Percentiles rank a stretch among this genome's conserved stretches.
Evolutionary conservation across 2,329 filamentous ascomycete genomes (phyloP).

Genomic region (Hypocreales sp.): DNA sequence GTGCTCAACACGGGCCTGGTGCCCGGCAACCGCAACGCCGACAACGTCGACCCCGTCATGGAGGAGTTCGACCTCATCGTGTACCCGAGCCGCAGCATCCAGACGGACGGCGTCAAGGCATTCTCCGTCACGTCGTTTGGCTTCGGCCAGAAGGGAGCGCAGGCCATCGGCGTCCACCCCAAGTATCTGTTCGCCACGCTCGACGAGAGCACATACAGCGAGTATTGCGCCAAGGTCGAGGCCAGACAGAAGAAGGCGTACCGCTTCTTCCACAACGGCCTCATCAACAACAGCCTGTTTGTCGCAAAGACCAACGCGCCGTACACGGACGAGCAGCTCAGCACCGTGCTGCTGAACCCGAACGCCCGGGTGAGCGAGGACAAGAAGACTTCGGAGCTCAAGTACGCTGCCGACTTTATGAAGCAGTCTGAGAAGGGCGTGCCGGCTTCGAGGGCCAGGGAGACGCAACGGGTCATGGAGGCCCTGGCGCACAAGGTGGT

Average conservation of each 20-base stretch:
- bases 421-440: conserved; percentile 45
- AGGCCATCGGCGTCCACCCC: conserved; percentile 92
- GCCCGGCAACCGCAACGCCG: conserved; percentile 92
- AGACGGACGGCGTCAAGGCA: conserved; percentile 96
- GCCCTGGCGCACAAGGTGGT: conserved; percentile 50
- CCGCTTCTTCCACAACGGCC: conserved; percentile 93
- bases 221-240: conserved; percentile 79
- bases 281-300: conserved; percentile 97
- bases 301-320: conserved; percentile 86
- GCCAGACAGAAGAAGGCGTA: conserved; percentile 97
- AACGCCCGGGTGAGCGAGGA: conserved; percentile 71
- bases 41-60: conserved; percentile 93
- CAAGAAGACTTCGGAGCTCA: conserved; percentile 72
- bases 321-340: conserved; percentile 77
- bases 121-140: conserved; percentile 98
- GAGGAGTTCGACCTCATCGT: conserved; percentile 97
- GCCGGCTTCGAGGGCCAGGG: conserved; percentile 33
- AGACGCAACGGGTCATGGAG: conserved; percentile 63
- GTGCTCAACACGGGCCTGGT: conserved; percentile 89
- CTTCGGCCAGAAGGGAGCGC: conserved; percentile 97
- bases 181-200: conserved; percentile 93
- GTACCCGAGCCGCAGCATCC: conserved; percentile 86
- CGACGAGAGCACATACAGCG: conserved; percentile 65
- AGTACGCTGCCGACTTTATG: conserved; percentile 54
- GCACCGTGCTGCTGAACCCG: conserved; percentile 84